A percentile compares a stretch with the other conserved stretches of the same genome.
These are phyloP conservation scores for Aspergillus indologenus DNA, from an alignment of 495 filamentous ascomycete species.

Conservation along the genomic window DNA sequence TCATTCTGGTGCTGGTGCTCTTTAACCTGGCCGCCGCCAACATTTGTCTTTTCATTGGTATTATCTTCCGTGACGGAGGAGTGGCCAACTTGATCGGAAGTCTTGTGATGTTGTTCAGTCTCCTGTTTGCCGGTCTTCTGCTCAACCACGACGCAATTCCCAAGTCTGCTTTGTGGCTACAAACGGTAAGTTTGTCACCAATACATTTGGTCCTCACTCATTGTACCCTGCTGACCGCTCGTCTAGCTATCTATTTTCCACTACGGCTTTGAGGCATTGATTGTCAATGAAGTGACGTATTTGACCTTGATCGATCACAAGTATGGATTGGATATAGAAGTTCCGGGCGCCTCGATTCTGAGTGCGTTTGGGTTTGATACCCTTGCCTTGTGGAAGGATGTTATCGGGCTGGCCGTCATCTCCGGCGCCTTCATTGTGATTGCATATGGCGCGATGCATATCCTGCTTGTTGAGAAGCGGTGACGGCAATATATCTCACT, in stretches of 20 bases:
- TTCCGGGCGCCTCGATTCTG: conserved; percentile 90
- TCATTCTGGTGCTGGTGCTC: conserved; percentile 85
- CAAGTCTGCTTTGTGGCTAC: conserved; percentile 76
- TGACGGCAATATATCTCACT: conserved; percentile 33
- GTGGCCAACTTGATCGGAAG: conserved; percentile 94
- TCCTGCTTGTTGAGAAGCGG: conserved; percentile 88
- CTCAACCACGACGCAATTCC: conserved; percentile 95
- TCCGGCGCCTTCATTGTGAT: conserved; percentile 80
- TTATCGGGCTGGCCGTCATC: conserved; percentile 77
- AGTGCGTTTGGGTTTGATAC: conserved; percentile 91
- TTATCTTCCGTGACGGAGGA: conserved; percentile 85
- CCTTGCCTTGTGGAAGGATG: conserved; percentile 78
- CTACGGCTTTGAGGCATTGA: conserved; percentile 92
- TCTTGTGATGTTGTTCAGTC: conserved; percentile 94
- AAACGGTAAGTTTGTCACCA: conserved; percentile 55
- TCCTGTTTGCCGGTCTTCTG: conserved; percentile 89
- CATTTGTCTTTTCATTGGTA: conserved; percentile 95
- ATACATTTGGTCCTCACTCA: neutral
- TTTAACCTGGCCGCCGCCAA: conserved; percentile 94
- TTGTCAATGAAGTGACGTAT: conserved; percentile 96
- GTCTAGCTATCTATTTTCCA: conserved; percentile 92
- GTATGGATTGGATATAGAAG: conserved; percentile 92
- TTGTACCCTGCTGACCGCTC: conserved; percentile 17
- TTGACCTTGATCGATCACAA: conserved; percentile 88
- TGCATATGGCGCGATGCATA: conserved; percentile 90